Conservation (phyloP, 306 rosid species). For the Acacia crassicarpa region DNA sequence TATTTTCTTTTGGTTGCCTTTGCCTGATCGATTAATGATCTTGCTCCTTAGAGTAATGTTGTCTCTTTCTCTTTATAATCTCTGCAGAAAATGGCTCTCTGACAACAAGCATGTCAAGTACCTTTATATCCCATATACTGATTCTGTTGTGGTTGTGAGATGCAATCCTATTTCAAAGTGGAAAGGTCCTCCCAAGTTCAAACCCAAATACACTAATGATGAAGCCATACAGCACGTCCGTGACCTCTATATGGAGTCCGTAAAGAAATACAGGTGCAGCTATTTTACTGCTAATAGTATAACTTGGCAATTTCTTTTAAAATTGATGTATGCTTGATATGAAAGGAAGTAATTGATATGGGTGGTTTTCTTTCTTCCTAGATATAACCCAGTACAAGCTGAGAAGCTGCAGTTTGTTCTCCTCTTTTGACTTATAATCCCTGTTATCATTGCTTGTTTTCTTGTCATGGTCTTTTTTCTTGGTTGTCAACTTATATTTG, state of each 20-base stretch:
- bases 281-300: slow-evolving; percentile 23
- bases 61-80: slow-evolving; percentile 1
- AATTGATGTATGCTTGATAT: slow-evolving; percentile 12
- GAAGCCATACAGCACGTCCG: slow-evolving; percentile 85
- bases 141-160: slow-evolving; percentile 77
- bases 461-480: neutral
- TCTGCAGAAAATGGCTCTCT: slow-evolving; percentile 63
- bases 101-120: slow-evolving; percentile 94
- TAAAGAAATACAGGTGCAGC: slow-evolving; percentile 65
- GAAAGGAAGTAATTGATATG: slow-evolving; percentile 10
- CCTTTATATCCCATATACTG: slow-evolving; percentile 81
- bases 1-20: slow-evolving; percentile 23
- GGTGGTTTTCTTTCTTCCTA: neutral
- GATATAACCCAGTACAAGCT: slow-evolving; percentile 12
- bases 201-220: slow-evolving; percentile 69
- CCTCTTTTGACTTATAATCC: neutral
- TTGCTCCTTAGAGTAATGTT: slow-evolving; percentile 6
- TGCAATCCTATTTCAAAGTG: slow-evolving; percentile 96
- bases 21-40: slow-evolving; percentile 23
- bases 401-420: slow-evolving; percentile 21
- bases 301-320: slow-evolving; percentile 24
- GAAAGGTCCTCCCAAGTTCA: slow-evolving; percentile 86
- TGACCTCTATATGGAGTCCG: slow-evolving; percentile 71
- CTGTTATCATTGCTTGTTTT: neutral
- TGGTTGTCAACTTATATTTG: neutral